Percentiles rank a stretch among this genome's conserved stretches.
phyloP scores from a whole-genome alignment of 306 rosid species.

The Prunus mira region DNA sequence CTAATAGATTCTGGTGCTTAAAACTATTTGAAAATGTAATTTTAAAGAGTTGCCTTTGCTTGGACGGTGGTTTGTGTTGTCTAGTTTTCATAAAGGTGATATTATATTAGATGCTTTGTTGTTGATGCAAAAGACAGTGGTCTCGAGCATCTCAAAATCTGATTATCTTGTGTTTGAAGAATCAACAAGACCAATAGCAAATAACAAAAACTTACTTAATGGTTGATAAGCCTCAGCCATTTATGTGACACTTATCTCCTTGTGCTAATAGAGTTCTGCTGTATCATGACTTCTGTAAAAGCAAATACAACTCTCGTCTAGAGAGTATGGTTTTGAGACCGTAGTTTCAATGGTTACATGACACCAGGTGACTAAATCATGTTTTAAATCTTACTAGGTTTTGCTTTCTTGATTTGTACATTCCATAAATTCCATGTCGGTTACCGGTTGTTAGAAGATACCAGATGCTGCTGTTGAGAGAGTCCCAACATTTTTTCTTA shows the following conservation, averaged over 20 bases:
- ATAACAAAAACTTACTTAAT: background rate
- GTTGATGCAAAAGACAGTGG: background rate
- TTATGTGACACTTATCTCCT: too few species aligned
- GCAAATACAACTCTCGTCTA: too few species aligned
- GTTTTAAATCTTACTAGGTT: background rate
- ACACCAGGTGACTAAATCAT: background rate
- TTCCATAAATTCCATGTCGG: constrained; percentile 3
- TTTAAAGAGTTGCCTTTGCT: background rate
- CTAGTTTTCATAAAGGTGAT: background rate
- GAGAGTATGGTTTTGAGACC: too few species aligned
- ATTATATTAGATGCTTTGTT: background rate
- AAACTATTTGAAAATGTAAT: background rate
- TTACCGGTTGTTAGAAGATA: background rate
- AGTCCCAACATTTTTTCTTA: background rate
- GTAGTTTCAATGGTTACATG: background rate
- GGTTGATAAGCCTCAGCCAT: too few species aligned
- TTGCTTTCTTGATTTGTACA: background rate
- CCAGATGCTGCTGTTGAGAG: background rate
- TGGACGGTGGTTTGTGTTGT: constrained; percentile 7
- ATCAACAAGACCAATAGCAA: background rate
- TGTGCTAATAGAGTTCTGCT: too few species aligned
- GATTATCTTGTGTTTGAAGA: background rate
- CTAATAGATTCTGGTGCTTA: background rate
- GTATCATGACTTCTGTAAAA: too few species aligned
- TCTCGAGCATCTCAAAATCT: background rate